Conservation (phyloP, 306 rosid genomes). For the Gastrolobium bilobum region DNA sequence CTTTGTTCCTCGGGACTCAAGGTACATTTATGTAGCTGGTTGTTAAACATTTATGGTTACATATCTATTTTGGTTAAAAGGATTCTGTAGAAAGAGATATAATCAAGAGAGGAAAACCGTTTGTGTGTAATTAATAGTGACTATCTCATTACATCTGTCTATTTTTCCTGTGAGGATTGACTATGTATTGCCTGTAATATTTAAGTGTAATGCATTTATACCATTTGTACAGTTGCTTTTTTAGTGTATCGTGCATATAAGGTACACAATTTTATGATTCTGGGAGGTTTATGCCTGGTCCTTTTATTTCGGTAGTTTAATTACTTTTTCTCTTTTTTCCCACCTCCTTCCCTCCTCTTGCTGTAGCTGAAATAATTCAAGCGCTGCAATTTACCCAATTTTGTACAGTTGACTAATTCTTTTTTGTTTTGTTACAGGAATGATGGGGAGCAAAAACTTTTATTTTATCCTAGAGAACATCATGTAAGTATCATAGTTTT, state of each 20-base stretch:
- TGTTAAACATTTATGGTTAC: conserved; percentile 27
- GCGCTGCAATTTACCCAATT: conserved; percentile 34
- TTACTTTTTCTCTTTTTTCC: conserved; percentile 11
- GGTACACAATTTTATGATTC: conserved; percentile 28
- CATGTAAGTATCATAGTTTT: conserved; percentile 66
- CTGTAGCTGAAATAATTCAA: conserved; percentile 31
- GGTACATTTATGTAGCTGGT: conserved; percentile 60
- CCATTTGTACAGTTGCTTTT: not conserved
- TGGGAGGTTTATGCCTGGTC: conserved; percentile 4
- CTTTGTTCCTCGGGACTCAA: conserved; percentile 83
- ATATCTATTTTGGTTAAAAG: conserved; percentile 27
- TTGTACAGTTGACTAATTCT: conserved; percentile 47
- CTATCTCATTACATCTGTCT: conserved; percentile 21
- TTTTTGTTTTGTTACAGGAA: conserved; percentile 63
- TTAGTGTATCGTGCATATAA: conserved; percentile 13
- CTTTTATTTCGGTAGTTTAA: not conserved
- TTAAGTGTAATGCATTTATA: conserved; percentile 13
- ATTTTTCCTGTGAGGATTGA: conserved; percentile 11
- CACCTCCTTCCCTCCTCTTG: conserved; percentile 23
- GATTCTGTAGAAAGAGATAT: conserved; percentile 22
- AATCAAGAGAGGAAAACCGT: conserved; percentile 31
- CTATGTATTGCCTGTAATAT: conserved; percentile 21
- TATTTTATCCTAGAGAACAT: conserved; percentile 86
- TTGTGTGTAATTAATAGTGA: conserved; percentile 1
- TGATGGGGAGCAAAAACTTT: conserved; percentile 66